phyloP scores from a whole-genome alignment of 208 protist genomes.

The Acanthamoeba sp. region DNA sequence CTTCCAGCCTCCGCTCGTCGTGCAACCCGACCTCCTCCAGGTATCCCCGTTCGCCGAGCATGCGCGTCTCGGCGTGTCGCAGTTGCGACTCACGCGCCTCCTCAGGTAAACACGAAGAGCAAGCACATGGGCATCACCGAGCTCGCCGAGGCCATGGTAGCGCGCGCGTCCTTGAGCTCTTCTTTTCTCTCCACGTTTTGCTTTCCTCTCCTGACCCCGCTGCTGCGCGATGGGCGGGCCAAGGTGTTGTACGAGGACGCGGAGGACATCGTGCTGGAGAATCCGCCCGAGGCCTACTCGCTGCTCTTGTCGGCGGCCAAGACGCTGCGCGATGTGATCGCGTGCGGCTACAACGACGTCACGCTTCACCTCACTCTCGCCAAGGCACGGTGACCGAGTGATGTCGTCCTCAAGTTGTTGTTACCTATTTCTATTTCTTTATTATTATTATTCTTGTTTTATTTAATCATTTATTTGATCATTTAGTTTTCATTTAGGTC shows the following conservation, averaged over 20 bases:
- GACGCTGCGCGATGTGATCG: slow-evolving; percentile 17
- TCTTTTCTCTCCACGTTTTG: neutral
- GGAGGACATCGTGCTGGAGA: slow-evolving; percentile 34
- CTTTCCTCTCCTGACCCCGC: too few species aligned
- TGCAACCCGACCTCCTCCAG: slow-evolving; percentile 59
- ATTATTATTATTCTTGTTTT: too few species aligned
- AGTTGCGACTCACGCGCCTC: too few species aligned
- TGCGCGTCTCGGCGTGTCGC: too few species aligned
- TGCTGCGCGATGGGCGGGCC: neutral
- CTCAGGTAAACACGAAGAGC: slow-evolving; percentile 52
- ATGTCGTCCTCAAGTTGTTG: too few species aligned
- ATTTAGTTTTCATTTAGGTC: too few species aligned
- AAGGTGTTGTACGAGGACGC: slow-evolving; percentile 66
- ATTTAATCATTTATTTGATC: too few species aligned
- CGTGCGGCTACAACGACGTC: slow-evolving; percentile 62
- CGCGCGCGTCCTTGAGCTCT: neutral
- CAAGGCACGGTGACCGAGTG: slow-evolving; percentile 12
- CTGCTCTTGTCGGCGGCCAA: slow-evolving; percentile 23
- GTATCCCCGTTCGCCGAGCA: neutral
- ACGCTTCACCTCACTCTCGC: neutral
- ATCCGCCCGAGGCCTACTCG: slow-evolving; percentile 61
- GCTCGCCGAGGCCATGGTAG: slow-evolving; percentile 52
- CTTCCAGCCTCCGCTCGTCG: slow-evolving; percentile 39
- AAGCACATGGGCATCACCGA: slow-evolving; percentile 73
- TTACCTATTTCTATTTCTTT: neutral